Conservation (phyloP, 1,284 basidiomycete species). For the Moesziomyces aphidis region DNA sequence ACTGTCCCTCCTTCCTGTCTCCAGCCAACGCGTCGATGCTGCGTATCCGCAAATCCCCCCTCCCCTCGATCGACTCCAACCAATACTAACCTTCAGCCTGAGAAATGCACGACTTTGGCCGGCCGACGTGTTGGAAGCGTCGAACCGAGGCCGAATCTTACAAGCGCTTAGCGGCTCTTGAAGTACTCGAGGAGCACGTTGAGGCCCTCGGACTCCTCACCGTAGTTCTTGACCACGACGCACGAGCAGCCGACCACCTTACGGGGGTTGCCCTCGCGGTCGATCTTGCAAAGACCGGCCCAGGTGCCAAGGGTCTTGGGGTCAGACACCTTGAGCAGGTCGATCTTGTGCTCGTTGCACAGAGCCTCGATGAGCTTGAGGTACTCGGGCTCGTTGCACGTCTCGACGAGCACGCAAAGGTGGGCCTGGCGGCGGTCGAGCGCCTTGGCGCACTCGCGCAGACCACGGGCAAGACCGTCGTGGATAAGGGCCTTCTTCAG, state of each 20-base stretch:
- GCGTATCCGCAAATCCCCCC: neutral
- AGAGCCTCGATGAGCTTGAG: constrained; percentile 99
- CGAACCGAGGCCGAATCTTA: neutral
- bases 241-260: constrained; percentile 81
- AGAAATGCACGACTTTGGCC: constrained; percentile 3
- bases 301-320: constrained; percentile 94
- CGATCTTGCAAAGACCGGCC: constrained; percentile 96
- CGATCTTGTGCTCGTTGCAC: constrained; percentile 98
- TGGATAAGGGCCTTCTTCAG: constrained; percentile 96
- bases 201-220: constrained; percentile 92
- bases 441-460: constrained; percentile 97
- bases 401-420: constrained; percentile 98
- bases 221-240: constrained; percentile 98
- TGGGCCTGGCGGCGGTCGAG: constrained; percentile 99
- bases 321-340: constrained; percentile 97
- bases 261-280: constrained; percentile 97
- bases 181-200: constrained; percentile 97
- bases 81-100: constrained; percentile 46
- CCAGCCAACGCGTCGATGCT: neutral
- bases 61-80: neutral
- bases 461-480: constrained; percentile 97
- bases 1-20: neutral
- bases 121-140: neutral
- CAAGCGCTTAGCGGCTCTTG: constrained; percentile 77
- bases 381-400: constrained; percentile 98